Percentiles rank a stretch among this genome's conserved stretches.
Conservation (phyloP, 768 basidiomycete species). For the Tricholoma furcatifolium region DNA sequence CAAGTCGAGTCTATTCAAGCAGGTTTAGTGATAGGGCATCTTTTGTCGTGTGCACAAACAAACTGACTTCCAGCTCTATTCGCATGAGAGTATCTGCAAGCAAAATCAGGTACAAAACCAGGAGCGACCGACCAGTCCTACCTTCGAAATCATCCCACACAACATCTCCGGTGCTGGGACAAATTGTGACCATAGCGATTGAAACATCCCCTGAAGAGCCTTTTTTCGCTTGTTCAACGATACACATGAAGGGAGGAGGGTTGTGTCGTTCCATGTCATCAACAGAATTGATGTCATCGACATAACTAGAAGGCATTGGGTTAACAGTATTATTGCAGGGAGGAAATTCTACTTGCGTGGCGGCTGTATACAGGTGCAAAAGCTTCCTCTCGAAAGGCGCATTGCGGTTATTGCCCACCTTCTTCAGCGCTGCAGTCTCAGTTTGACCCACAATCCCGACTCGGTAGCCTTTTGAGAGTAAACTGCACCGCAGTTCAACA, state of each 20-base stretch:
- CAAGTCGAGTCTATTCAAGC: slow-evolving; percentile 69
- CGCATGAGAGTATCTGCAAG: slow-evolving; percentile 75
- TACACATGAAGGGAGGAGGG: slow-evolving; percentile 69
- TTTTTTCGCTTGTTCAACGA: slow-evolving; percentile 57
- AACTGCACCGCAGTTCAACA: slow-evolving; percentile 29
- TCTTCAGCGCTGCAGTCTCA: slow-evolving; percentile 90
- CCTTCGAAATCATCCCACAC: slow-evolving; percentile 92
- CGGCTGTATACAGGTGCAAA: slow-evolving; percentile 79
- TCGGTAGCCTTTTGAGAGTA: slow-evolving; percentile 76
- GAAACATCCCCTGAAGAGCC: slow-evolving; percentile 33
- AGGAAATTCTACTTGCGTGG: slow-evolving; percentile 60
- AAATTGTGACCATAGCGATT: slow-evolving; percentile 76
- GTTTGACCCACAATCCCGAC: slow-evolving; percentile 82
- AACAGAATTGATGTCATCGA: slow-evolving; percentile 73
- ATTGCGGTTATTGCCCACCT: slow-evolving; percentile 72
- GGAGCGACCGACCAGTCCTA: slow-evolving; percentile 21
- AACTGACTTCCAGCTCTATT: slow-evolving; percentile 78
- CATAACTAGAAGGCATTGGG: slow-evolving; percentile 51
- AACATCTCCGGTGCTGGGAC: slow-evolving; percentile 89
- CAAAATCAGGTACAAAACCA: background rate
- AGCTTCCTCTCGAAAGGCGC: slow-evolving; percentile 72
- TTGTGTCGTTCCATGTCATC: slow-evolving; percentile 57
- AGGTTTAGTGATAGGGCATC: background rate
- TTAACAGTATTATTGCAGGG: background rate
- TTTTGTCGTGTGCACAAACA: background rate